Percentiles rank a stretch among this genome's conserved stretches.
Evolutionary conservation across 106 monocot genomes (phyloP).

Genomic region (Dioscorea zingiberensis): DNA sequence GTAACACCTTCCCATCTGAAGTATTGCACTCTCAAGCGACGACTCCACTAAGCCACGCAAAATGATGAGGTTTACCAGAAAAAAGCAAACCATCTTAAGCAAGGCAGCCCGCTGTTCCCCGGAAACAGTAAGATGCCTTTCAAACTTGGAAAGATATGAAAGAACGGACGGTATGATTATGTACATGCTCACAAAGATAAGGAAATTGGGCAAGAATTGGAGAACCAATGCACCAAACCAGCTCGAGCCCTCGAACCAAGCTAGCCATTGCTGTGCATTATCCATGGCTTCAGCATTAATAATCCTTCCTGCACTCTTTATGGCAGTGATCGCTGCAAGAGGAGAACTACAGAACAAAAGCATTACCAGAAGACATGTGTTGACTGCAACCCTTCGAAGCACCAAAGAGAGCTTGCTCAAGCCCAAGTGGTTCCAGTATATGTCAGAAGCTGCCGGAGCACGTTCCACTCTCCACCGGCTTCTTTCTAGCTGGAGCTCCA

Average conservation of each 20-base stretch:
- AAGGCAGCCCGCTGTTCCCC: constrained; percentile 94
- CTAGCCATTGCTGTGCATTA: constrained; percentile 68
- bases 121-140: constrained; percentile 87
- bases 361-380: constrained; percentile 79
- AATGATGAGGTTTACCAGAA: constrained; percentile 91
- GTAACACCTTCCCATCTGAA: constrained; percentile 88
- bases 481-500: constrained; percentile 89
- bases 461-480: constrained; percentile 90
- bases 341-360: constrained; percentile 95
- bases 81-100: constrained; percentile 96
- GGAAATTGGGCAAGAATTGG: constrained; percentile 92
- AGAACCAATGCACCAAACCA: constrained; percentile 74
- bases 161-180: constrained; percentile 86
- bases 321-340: constrained; percentile 68
- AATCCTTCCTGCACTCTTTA: constrained; percentile 86
- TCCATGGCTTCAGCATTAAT: constrained; percentile 96
- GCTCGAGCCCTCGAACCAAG: constrained; percentile 84
- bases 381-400: constrained; percentile 67
- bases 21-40: constrained; percentile 78
- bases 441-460: constrained; percentile 88
- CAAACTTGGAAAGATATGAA: constrained; percentile 91
- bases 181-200: constrained; percentile 97
- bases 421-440: constrained; percentile 96
- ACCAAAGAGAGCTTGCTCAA: constrained; percentile 63
- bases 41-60: constrained; percentile 87